Conservation (phyloP, 345 rosid genomes). For the Cardamine resedifolia region DNA sequence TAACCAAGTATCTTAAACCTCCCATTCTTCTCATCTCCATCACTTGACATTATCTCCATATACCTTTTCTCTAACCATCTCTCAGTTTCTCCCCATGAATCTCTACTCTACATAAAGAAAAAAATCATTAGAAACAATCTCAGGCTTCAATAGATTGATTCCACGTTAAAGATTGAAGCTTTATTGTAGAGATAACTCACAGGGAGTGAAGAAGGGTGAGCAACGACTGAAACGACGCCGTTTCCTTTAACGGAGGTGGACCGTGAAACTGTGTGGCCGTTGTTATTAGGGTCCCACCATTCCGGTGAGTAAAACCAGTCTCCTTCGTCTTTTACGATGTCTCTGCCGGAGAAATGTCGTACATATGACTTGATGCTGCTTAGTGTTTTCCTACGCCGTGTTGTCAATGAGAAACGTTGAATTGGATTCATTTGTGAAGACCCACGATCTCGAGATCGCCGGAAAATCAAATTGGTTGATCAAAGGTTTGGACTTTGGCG, state of each 20-base stretch:
- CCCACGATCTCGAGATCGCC: neutral
- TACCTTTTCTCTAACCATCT: constrained; percentile 73
- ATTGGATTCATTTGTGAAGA: constrained; percentile 9
- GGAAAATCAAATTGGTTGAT: neutral
- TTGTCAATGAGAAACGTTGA: constrained; percentile 13
- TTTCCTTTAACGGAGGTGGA: constrained; percentile 60
- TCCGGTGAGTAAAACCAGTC: constrained; percentile 82
- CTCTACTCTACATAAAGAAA: constrained; percentile 46
- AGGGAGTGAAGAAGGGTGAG: constrained; percentile 75
- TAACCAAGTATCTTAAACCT: constrained; percentile 69
- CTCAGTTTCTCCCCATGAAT: constrained; percentile 67
- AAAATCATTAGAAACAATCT: neutral
- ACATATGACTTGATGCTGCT: constrained; percentile 31
- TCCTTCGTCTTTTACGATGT: constrained; percentile 66
- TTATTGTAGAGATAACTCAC: constrained; percentile 45
- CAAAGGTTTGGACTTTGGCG: constrained; percentile 16
- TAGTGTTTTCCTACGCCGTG: neutral
- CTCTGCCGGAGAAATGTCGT: constrained; percentile 52
- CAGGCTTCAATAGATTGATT: neutral
- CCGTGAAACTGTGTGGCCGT: constrained; percentile 50
- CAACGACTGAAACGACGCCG: constrained; percentile 76
- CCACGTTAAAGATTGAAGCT: neutral
- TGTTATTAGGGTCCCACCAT: constrained; percentile 72
- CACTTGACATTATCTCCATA: constrained; percentile 42
- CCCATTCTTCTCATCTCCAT: constrained; percentile 34